Base-by-base conservation (phyloP, 192 early-diverging fungal genomes). In the Thoreauomyces humboldtii region DNA sequence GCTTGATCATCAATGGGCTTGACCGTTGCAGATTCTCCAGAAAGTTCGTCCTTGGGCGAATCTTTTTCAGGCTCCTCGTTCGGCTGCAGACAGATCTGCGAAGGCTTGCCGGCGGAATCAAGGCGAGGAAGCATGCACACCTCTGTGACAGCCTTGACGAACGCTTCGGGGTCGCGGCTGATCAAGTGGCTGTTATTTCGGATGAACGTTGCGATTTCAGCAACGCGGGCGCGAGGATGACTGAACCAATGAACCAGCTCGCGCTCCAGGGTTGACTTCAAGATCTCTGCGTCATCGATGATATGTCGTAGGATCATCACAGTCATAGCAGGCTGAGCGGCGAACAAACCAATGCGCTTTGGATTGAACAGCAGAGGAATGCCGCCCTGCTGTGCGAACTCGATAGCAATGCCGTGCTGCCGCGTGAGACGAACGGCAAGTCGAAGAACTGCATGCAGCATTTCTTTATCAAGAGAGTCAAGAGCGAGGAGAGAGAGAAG, bases 291-390 rank as follows among this genome's bases (percentile, higher is more conserved):
- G 59, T 86, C 81, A 70, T 98, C 95, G 59, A 95, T 80, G 14
- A 90, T 82, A 65, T 98, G 92, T 2, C 94, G 85, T 51, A 98
- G 63, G n/a, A 98, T 90, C 65, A 95, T 89, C 19, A 90, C 73
- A 9, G 89, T 80, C 43, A 95, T 81, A 34, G 86, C 82, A 41
- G 88, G 88, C 55, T 93, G 91, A 15, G 91, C 86, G 45, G 86
- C 80, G 66, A 93, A 88, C 29, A 81, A 81, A 50, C 83, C 85
- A 11, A 87, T 70, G 24, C 84, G 84, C 32, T 77, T 66, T 17
- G 78, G 64, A 15, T 80, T 73, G 72, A 92, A 86, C 5, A 95
- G 65, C 24, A 87, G 44, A 42, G 77, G 69, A 58, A 94, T 61
- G 11, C 91, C 86, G 38, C 82, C 82, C n/a, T 75, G 71, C 4